Base-by-base conservation (phyloP, 208 protist species). In the Herpetomonas samuelpessoai region DNA sequence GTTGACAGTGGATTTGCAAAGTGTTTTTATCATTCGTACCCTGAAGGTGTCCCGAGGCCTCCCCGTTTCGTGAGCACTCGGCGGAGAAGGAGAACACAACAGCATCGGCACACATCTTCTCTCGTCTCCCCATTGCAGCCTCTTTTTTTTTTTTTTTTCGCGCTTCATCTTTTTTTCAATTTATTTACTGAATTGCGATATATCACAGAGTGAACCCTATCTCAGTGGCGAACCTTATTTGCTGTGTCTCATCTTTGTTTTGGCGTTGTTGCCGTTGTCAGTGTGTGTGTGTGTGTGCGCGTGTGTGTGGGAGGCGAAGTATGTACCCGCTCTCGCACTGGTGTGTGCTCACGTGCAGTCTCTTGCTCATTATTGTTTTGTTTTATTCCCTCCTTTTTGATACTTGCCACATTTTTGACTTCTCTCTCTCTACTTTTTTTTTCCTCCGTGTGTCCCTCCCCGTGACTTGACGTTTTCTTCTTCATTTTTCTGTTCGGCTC, bases 251-350 rank as follows among this genome's bases (percentile, higher is more conserved):
- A 25, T 39, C 29, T 31, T 56, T 28, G 3, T 31, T 7, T 57
- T 58, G 38, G 19, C 16, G 26, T 46, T 3, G 31, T 59, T 71
- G 26, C 30, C 25, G 6, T 52, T 9, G 48, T 51, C 25, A 10
- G 19, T 67, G 30, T 67, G 25, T 69, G 21, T 63, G 21, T 67
- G 51, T 68, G 22, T 69, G 41, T 58, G 35, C 56, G 26, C 48
- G 41, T 51, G 51, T 70, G 30, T 59, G 46, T 49, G 53, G 51
- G 26, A 50, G 52, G 16, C 29, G 63, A 45, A 58, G 21, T 59
- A 14, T 59, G 21, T 48, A 18, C 25, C 19, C 10, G 27, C 28
- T 12, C 9, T 48, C 16, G 12, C 25, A 6, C 57, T 26, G 16
- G 25, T 64, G 7, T 21, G 35, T 18, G 4, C 24, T 25, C 53